Base-by-base conservation (phyloP, 305 asterid genomes). In the Ruellia speciosa region DNA sequence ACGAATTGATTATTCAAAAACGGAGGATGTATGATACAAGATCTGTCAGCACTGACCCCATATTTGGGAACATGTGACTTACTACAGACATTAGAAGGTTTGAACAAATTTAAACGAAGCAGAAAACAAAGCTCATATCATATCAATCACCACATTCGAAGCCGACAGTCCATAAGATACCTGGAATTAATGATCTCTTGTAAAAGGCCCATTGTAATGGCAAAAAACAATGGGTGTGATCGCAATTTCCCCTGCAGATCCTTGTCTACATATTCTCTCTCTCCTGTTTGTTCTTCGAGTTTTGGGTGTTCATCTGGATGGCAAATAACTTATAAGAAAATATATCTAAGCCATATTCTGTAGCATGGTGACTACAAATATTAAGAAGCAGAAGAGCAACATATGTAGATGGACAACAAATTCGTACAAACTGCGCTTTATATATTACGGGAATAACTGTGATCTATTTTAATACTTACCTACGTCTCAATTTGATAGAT, bases 181-280 rank as follows among this genome's bases (percentile, higher is more conserved):
- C 97, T 86, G 78, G 99, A 93, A 76, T 88, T 93, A 78, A 88
- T 84, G 66, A 93, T 79, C 80, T 93, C 97, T 48, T 95, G 97
- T 77, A 93, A 69, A 48, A 93, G 81, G 55, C 94, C 80, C 97
- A 93, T 71, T 45, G 99, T 77, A 61, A 93, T 75, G 69, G 97
- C 96, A 73, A 82, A 93, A 79, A 86, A 93, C 52, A 93, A 79
- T 39, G 96, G 95, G 74, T 93, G 99, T 31, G 77, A 50, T 63
- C 77, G 82, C 58, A 84, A 60, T 65, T 72, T 77, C 56, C 75
- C 83, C 70, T 70, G 81, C 64, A 66, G 59, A 50, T 65, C 60
- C 63, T 64, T 70, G 62, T 62, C 74, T 48, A 59, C 58, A 60
- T 67, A 68, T 61, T 64, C 78, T 45, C 66, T 58, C 68, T 65